phyloP scores from a whole-genome alignment of 2,329 filamentous ascomycete species.

The Xylaria sp. region DNA sequence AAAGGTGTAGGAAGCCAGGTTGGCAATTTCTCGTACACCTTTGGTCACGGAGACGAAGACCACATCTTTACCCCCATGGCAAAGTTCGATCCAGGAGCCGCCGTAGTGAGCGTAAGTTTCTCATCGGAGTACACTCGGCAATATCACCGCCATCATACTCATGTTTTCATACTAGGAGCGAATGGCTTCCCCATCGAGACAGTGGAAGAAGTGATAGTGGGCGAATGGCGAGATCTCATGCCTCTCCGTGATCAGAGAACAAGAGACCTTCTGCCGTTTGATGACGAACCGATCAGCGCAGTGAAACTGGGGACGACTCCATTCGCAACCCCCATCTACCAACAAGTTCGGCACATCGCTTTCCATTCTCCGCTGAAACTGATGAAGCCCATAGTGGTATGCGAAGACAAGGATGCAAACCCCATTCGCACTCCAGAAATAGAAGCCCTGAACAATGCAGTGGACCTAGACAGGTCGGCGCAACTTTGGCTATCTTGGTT shows the following conservation, averaged over 20 bases:
- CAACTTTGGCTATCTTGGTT: conserved; percentile 27
- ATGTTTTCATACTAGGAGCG: conserved; percentile 21
- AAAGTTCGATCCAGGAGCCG: conserved; percentile 10
- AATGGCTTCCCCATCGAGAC: background rate
- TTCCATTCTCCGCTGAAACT: conserved; percentile 24
- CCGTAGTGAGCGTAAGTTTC: conserved; percentile 12
- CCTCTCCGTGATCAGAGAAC: conserved; percentile 18
- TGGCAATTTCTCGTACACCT: conserved; percentile 15
- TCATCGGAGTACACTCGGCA: conserved; percentile 12
- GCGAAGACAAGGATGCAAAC: background rate
- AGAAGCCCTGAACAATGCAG: conserved; percentile 12
- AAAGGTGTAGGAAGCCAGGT: conserved; percentile 1
- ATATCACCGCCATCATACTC: conserved; percentile 20
- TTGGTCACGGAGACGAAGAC: conserved; percentile 14
- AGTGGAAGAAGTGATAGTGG: background rate
- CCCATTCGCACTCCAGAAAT: background rate
- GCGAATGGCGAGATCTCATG: background rate
- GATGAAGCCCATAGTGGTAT: conserved; percentile 11
- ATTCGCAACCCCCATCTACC: conserved; percentile 9
- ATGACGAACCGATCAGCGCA: conserved; percentile 16
- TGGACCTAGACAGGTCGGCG: conserved; percentile 23
- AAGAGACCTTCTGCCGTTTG: conserved; percentile 24
- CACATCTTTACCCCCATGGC: conserved; percentile 23
- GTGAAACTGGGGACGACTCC: conserved; percentile 6
- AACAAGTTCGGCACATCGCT: conserved; percentile 22